A percentile compares a stretch with the other conserved stretches of the same genome.
Conservation (phyloP, 495 filamentous ascomycete genomes). For the Tuber brumale region DNA sequence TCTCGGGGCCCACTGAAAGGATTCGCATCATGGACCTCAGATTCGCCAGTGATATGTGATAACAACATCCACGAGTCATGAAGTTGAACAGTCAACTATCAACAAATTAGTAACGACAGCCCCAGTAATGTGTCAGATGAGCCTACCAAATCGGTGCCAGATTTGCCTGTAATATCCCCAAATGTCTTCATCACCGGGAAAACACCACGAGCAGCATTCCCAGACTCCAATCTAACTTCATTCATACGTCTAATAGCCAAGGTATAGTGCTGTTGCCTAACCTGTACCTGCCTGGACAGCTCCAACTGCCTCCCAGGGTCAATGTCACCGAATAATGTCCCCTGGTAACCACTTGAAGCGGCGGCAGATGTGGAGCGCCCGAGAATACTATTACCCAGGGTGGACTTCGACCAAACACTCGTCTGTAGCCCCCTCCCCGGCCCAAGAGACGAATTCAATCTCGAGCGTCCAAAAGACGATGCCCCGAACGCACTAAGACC, state of each 20-base stretch:
- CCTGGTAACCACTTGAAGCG: constrained; percentile 11
- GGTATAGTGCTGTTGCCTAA: constrained; percentile 36
- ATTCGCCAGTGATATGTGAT: constrained; percentile 32
- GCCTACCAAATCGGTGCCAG: constrained; percentile 40
- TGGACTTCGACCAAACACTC: constrained; percentile 40
- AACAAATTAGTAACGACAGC: constrained; percentile 8
- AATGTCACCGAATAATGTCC: constrained; percentile 37
- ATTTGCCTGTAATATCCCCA: constrained; percentile 36
- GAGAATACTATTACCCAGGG: constrained; percentile 34
- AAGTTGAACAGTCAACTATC: constrained; percentile 40
- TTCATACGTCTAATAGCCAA: constrained; percentile 36
- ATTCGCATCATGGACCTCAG: constrained; percentile 34
- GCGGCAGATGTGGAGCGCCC: constrained; percentile 20
- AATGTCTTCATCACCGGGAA: constrained; percentile 39
- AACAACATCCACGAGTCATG: constrained; percentile 41
- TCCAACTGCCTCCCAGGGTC: constrained; percentile 37
- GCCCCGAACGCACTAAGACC: constrained; percentile 52
- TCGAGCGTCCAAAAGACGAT: constrained; percentile 41
- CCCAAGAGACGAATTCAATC: constrained; percentile 29
- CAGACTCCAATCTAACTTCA: constrained; percentile 31
- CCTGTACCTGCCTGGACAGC: constrained; percentile 34
- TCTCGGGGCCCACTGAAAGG: constrained; percentile 37
- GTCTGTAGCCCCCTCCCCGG: constrained; percentile 23
- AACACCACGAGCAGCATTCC: constrained; percentile 18
- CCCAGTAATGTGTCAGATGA: background rate